A percentile compares a stretch with the other conserved stretches of the same genome.
phyloP scores from a whole-genome alignment of 2,329 filamentous ascomycete genomes.

The Thyridium curvatum region DNA sequence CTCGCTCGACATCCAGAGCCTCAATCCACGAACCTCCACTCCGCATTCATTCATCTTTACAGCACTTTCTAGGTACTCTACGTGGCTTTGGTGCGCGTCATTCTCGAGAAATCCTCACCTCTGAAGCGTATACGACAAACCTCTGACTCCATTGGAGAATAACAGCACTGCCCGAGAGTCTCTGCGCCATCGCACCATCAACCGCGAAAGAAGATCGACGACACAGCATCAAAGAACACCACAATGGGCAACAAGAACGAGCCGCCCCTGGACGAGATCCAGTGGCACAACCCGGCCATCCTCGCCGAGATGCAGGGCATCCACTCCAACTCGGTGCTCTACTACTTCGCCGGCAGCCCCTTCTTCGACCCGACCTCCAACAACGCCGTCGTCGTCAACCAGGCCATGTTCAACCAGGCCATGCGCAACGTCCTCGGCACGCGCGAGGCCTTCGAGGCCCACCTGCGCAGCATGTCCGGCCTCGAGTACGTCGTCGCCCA shows the following conservation, averaged over 20 bases:
- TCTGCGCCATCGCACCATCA: no score
- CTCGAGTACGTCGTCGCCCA: slow-evolving; percentile 62
- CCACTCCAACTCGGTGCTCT: slow-evolving; percentile 59
- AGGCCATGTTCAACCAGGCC: slow-evolving; percentile 54
- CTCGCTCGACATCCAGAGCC: no score
- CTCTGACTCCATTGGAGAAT: no score
- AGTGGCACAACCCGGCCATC: slow-evolving; percentile 52
- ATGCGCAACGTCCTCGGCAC: slow-evolving; percentile 53
- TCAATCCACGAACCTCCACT: no score
- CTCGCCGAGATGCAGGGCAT: slow-evolving; percentile 45
- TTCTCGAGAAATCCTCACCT: no score
- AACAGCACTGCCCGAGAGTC: no score
- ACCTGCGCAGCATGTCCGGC: slow-evolving; percentile 57
- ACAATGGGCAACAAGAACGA: slow-evolving; percentile 40
- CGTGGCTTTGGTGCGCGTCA: no score
- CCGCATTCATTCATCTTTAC: no score
- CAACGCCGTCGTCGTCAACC: slow-evolving; percentile 56
- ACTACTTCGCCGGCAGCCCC: slow-evolving; percentile 62
- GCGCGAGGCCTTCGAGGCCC: slow-evolving; percentile 57
- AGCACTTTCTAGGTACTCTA: no score
- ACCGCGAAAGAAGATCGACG: no score
- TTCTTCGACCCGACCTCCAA: slow-evolving; percentile 65
- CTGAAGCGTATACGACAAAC: no score
- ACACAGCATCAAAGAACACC: background rate
- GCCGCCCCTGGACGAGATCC: slow-evolving; percentile 58